Evolutionary conservation across 805 yeast species (phyloP), one percentile per base, ranked within the genome.

Genomic region (Debaryomyces prosopidis): DNA sequence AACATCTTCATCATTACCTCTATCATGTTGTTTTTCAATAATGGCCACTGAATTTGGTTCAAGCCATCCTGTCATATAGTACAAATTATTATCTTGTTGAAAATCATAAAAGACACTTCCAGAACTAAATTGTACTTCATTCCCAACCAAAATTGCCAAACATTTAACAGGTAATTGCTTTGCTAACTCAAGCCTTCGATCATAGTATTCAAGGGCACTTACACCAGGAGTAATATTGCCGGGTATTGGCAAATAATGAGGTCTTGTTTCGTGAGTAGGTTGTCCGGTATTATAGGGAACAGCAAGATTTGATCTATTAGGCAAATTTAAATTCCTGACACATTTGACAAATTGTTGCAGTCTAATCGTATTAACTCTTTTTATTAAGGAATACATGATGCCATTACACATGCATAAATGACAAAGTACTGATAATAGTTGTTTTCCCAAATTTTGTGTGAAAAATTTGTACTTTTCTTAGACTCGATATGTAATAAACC

Each of bases 211-310:
- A 42, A 78, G 43, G 0, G 97, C 90, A 2, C 88, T 69, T 28
- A 94, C 90, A 0, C 96, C 96, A 0, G 95, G 91, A 0, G 98
- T 91, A 20, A 94, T 59, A 53, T 88, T 86, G 5, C 97, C 97
- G 0, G 84, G 73, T 31, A 72, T 75, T 3, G 95, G 71, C 43
- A 87, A 62, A 51, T 83, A 82, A 46, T 72, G 77, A 0, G 96
- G 95, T 45, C 97, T 73, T 0, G 96, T 91, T 57, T 89, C 97
- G 57, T 77, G 80, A 11, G 89, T 69, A 0, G 98, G 94, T 66
- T 92, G 99, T 1, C 98, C 98, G 1, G 87, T 70, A 26, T 75
- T 69, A 52, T 76, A 65, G 1, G 66, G 62, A 16, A 52, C 51
- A 5, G 44, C 33, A 5, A 50, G 48, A 2, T 52, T 38, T 5